Percentiles rank a stretch among this genome's conserved stretches.
phyloP scores from a whole-genome alignment of 306 rosid genomes.

The Ziziphus jujuba region DNA sequence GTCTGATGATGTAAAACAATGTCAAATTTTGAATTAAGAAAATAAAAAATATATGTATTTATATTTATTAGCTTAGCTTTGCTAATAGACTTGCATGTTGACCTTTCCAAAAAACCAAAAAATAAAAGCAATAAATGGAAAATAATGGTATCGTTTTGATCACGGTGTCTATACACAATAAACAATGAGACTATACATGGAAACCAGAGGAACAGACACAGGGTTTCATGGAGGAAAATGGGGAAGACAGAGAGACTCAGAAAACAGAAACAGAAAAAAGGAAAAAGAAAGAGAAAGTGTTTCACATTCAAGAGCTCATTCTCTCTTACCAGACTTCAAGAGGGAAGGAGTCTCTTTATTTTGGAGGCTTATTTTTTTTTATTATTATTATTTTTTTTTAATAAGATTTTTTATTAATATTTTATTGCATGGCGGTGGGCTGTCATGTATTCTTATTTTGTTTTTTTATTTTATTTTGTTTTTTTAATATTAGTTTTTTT shows the following conservation, averaged over 20 bases:
- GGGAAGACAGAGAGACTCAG: not conserved
- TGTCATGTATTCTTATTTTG: too few relatives aligned
- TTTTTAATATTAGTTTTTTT: too few relatives aligned
- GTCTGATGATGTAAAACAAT: not conserved
- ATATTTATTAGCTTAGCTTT: not conserved
- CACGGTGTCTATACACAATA: conserved; percentile 4
- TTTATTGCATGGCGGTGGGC: too few relatives aligned
- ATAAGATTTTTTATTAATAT: too few relatives aligned
- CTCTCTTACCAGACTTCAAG: not conserved
- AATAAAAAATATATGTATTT: not conserved
- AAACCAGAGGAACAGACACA: not conserved
- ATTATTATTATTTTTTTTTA: too few relatives aligned
- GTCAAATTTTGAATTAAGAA: too few relatives aligned
- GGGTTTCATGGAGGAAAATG: not conserved
- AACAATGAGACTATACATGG: conserved; percentile 20
- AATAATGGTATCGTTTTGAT: conserved; percentile 24
- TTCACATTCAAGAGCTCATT: not conserved
- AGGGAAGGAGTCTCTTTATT: too few relatives aligned
- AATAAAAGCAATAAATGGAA: not conserved
- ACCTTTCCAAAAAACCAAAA: conserved; percentile 27
- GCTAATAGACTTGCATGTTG: conserved; percentile 50
- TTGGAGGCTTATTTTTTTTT: too few relatives aligned
- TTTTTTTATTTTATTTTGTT: too few relatives aligned
- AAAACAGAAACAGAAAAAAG: too few relatives aligned
- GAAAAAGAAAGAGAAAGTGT: not conserved